These are phyloP conservation scores for Magnaporthiopsis rhizophila DNA, from an alignment of 2,329 filamentous ascomycete genomes.

Conservation along the genomic window DNA sequence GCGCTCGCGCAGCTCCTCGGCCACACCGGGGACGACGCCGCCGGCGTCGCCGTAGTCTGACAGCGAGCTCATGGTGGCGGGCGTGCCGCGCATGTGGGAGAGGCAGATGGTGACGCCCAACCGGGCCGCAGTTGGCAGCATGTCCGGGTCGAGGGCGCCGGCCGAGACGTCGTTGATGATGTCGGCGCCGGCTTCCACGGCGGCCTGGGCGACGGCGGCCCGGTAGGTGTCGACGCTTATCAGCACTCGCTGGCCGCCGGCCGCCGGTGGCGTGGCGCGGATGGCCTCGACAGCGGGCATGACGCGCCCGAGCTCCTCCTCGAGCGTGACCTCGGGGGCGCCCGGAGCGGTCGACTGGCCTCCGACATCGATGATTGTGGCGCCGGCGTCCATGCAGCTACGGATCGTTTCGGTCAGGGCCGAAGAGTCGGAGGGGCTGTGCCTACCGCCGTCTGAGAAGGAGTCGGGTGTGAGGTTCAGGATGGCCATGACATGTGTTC, in stretches of 20 bases:
- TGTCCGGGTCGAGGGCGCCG: constrained; percentile 67
- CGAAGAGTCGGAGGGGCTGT: constrained; percentile 37
- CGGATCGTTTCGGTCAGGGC: constrained; percentile 50
- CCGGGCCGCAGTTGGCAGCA: constrained; percentile 73
- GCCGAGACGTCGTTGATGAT: constrained; percentile 94
- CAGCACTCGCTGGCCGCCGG: constrained; percentile 33
- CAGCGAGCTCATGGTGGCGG: constrained; percentile 68
- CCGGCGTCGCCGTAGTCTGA: constrained; percentile 52
- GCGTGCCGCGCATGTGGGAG: constrained; percentile 91
- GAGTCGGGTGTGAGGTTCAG: constrained; percentile 93
- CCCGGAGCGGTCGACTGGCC: constrained; percentile 87
- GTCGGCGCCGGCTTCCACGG: constrained; percentile 72
- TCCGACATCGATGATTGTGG: constrained; percentile 83
- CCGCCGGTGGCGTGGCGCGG: constrained; percentile 35
- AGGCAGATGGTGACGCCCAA: constrained; percentile 72
- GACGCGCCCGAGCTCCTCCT: constrained; percentile 71
- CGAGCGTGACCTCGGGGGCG: constrained; percentile 56
- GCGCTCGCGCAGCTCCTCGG: constrained; percentile 59
- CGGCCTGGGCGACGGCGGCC: constrained; percentile 69
- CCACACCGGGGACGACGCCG: constrained; percentile 59
- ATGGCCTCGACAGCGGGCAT: constrained; percentile 72
- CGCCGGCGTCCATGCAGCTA: constrained; percentile 58
- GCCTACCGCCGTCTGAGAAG: constrained; percentile 81
- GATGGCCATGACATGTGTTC: constrained; percentile 84
- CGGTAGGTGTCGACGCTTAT: constrained; percentile 93